Percentiles rank a stretch among this genome's conserved stretches.
phyloP scores from a whole-genome alignment of 2,329 filamentous ascomycete genomes.

The Scolecobasidium constrictum region DNA sequence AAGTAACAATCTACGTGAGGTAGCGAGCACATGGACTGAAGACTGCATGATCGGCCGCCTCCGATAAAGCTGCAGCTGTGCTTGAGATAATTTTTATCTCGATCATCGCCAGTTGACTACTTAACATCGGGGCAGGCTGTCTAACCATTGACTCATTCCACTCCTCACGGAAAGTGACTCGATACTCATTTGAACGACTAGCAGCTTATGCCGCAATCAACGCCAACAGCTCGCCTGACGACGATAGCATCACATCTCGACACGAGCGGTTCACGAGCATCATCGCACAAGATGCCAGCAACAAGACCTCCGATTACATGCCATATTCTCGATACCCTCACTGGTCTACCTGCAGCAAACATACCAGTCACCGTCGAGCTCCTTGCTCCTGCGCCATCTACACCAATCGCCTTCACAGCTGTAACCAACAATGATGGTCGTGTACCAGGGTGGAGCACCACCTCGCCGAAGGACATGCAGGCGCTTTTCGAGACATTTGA shows the following conservation, averaged over 20 bases:
- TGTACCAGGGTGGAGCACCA: constrained; percentile 55
- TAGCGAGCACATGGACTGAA: too few relatives aligned
- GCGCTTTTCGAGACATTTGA: constrained; percentile 36
- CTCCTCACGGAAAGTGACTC: too few relatives aligned
- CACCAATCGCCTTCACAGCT: constrained; percentile 14
- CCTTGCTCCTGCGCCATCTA: constrained; percentile 19
- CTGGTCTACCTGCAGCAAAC: constrained; percentile 55
- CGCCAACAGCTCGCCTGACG: constrained; percentile 2
- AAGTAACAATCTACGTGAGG: too few relatives aligned
- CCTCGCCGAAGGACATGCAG: constrained; percentile 44
- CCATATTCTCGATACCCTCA: constrained; percentile 75
- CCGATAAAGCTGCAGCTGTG: too few relatives aligned
- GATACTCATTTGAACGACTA: too few relatives aligned
- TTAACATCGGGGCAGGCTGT: too few relatives aligned
- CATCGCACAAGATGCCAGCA: constrained; percentile 1
- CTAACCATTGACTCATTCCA: too few relatives aligned
- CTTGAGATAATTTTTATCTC: too few relatives aligned
- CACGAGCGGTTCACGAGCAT: neutral
- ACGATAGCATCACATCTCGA: constrained; percentile 4
- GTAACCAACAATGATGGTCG: constrained; percentile 66
- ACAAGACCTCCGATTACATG: constrained; percentile 57
- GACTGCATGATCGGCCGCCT: too few relatives aligned
- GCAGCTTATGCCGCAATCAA: constrained; percentile 6
- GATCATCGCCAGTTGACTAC: too few relatives aligned
- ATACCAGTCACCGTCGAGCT: constrained; percentile 56